These are phyloP conservation scores for Sporodiniella umbellata DNA, from an alignment of 371 early-diverging fungal species.

Conservation along the genomic window DNA sequence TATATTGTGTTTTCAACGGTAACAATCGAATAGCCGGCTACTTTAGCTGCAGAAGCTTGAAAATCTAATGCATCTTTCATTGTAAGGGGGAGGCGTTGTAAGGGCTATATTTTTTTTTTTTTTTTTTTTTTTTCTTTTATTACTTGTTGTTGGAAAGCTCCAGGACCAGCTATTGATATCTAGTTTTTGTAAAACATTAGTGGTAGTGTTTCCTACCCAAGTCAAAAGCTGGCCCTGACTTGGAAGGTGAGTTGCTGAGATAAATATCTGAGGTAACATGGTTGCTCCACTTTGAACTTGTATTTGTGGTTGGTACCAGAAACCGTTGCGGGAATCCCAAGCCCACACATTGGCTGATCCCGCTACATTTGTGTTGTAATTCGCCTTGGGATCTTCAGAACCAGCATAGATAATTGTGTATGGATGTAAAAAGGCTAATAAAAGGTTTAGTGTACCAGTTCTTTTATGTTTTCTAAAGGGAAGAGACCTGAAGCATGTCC, in stretches of 20 bases:
- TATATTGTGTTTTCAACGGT: constrained; percentile 39
- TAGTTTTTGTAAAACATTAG: constrained; percentile 36
- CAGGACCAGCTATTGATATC: constrained; percentile 45
- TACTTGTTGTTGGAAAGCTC: constrained; percentile 46
- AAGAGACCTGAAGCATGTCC: constrained; percentile 45
- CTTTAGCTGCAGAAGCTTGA: constrained; percentile 13
- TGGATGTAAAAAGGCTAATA: constrained; percentile 15
- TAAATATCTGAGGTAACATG: constrained; percentile 33
- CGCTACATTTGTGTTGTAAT: constrained; percentile 3
- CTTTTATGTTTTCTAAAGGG: background rate
- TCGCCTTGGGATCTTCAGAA: constrained; percentile 18
- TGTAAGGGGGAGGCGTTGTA: constrained; percentile 1
- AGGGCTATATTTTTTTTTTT: background rate
- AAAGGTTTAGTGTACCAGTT: background rate
- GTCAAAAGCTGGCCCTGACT: constrained; percentile 39
- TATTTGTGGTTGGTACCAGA: constrained; percentile 37
- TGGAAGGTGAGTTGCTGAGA: constrained; percentile 28
- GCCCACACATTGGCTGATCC: constrained; percentile 39
- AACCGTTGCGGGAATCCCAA: constrained; percentile 43
- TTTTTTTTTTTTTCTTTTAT: constrained; percentile 10
- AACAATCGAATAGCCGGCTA: constrained; percentile 24
- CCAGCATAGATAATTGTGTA: constrained; percentile 47
- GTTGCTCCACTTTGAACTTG: constrained; percentile 19
- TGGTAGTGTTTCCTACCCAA: constrained; percentile 36
- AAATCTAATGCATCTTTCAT: constrained; percentile 15